Base-by-base conservation (phyloP, 2,329 filamentous ascomycete genomes). In the Fusarium goolgardi region DNA sequence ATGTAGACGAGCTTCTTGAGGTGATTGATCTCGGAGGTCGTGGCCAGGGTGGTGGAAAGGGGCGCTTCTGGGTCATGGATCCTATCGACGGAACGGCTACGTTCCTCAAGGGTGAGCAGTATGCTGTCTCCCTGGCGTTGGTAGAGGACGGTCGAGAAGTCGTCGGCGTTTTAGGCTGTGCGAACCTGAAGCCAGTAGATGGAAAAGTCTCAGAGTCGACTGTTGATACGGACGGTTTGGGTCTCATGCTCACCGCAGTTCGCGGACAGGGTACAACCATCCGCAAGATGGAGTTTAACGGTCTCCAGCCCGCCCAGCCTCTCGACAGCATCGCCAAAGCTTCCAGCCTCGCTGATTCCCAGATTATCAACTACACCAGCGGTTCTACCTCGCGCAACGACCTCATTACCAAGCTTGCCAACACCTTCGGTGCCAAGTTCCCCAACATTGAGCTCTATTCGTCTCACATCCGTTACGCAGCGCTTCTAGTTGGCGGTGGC, bases 51-150 rank as follows among this genome's bases (percentile, higher is more conserved):
- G 63, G 82, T 3, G 56, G 52, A 12, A 57, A 76, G 4, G 78
- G 81, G 0, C 78, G 83, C 1, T 82, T 86, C 52, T 90, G 88
- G 88, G 83, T 88, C 31, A 83, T 90, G 73, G 88, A 90, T 71
- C 88, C 88, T 1, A 85, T 90, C 10, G 88, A 90, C 68, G 88
- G 88, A 31, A 90, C 88, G 2, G 85, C 84, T 18, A 85, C 87
- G 0, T 90, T 89, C 60, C 83, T 90, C 67, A 78, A 78, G 39
- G 85, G 85, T 5, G 82, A 87, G 75, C 88, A 90, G 76, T 90
- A 90, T 61, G 88, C 85, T 5, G 86, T 90, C 6, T 86, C 86
- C 62, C 77, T 90, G 21, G 84, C 85, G 5, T 76, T 90, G 65
- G 76, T 90, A 4, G 83, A 87, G 59, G 79, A 88, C 54, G 88